Conservation (phyloP, 441 rosid species). For the Theobroma grandiflorum region DNA sequence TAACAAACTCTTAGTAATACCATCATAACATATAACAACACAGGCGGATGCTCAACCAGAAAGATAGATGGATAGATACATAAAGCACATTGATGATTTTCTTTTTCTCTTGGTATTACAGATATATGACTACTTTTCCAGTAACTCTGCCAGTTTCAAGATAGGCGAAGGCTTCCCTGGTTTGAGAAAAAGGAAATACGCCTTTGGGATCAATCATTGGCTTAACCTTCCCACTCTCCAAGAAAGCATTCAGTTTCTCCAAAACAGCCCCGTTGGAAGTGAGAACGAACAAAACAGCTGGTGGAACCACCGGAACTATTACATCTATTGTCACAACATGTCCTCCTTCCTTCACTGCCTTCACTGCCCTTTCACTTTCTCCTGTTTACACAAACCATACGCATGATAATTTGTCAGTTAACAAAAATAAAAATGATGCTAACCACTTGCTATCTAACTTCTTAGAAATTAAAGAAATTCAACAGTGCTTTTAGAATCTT, state of each 20-base stretch:
- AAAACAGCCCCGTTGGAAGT: constrained; percentile 73
- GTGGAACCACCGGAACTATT: constrained; percentile 60
- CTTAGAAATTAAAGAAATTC: neutral
- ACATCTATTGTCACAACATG: constrained; percentile 73
- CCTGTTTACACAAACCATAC: constrained; percentile 45
- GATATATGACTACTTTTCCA: constrained; percentile 78
- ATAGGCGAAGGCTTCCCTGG: constrained; percentile 72
- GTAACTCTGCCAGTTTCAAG: constrained; percentile 76
- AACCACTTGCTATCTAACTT: neutral
- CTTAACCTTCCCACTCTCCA: constrained; percentile 84
- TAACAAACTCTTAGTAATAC: neutral
- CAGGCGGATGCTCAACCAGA: neutral
- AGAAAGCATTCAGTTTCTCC: constrained; percentile 76
- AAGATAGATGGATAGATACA: neutral
- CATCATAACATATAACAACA: neutral
- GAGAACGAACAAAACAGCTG: constrained; percentile 73
- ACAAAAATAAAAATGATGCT: neutral
- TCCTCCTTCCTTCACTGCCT: constrained; percentile 84
- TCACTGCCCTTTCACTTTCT: constrained; percentile 84
- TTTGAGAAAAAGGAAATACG: constrained; percentile 64
- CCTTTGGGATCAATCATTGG: constrained; percentile 84
- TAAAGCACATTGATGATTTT: neutral
- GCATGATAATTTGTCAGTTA: neutral
- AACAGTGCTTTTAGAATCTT: constrained; percentile 24
- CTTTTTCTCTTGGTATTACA: constrained; percentile 57